Evolutionary conservation across 176 grass and related monocot species (phyloP).

Genomic region (Cymbopogon citratus): DNA sequence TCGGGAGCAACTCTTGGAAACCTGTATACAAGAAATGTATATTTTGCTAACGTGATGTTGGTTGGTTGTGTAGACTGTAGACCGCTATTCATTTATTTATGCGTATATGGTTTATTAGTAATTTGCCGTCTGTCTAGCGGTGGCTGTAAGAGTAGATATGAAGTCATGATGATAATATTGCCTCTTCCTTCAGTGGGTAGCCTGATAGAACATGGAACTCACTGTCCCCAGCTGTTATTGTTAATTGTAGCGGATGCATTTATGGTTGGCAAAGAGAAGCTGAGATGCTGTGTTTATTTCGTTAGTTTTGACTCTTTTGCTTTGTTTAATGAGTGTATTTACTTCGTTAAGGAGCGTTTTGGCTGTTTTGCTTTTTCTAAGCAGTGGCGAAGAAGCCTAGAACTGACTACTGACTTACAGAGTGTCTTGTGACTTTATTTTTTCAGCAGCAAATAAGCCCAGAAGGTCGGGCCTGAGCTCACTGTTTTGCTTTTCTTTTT

Average conservation of each 20-base stretch:
- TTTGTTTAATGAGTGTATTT: no score
- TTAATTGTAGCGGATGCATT: background rate
- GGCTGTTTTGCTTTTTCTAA: no score
- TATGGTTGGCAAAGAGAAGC: background rate
- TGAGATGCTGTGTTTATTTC: background rate
- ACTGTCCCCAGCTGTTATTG: background rate
- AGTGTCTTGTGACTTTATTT: no score
- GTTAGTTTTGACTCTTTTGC: no score
- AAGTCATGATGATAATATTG: background rate
- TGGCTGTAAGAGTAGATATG: background rate
- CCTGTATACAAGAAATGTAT: slow-evolving; percentile 58
- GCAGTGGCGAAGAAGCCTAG: no score
- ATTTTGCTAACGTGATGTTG: slow-evolving; percentile 36
- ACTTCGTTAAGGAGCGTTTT: no score
- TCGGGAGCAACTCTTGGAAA: slow-evolving; percentile 31
- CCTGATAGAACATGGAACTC: background rate
- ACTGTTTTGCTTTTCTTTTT: background rate
- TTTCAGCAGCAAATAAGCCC: no score
- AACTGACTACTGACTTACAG: no score
- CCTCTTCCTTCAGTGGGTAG: background rate
- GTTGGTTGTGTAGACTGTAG: slow-evolving; percentile 16
- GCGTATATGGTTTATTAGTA: slow-evolving; percentile 31
- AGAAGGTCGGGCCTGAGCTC: background rate
- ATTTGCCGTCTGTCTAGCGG: background rate
- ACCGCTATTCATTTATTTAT: slow-evolving; percentile 51